Conservation (phyloP, 2,329 filamentous ascomycete species). For the Helicocarpus griseus region DNA sequence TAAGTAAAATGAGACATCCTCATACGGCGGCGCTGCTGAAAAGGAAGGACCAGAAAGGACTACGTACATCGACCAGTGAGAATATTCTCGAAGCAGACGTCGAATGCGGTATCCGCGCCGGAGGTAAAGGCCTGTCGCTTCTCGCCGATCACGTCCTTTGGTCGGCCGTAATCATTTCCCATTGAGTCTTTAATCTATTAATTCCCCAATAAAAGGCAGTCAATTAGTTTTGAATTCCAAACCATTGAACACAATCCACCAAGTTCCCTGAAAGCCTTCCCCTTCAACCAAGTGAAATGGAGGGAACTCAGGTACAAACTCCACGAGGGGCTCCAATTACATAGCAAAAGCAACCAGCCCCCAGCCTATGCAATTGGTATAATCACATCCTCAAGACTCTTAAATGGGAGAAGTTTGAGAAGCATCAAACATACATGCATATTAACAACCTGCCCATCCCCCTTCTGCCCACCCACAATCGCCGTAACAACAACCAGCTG, state of each 20-base stretch:
- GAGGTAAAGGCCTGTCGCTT: conserved; percentile 90
- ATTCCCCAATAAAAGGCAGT: conserved; percentile 3
- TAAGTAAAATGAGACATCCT: not conserved
- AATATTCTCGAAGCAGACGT: conserved; percentile 91
- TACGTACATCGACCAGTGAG: conserved; percentile 55
- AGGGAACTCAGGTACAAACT: too few relatives aligned
- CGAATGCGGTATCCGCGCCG: conserved; percentile 82
- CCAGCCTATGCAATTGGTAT: too few relatives aligned
- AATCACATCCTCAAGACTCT: not conserved
- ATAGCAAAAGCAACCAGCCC: too few relatives aligned
- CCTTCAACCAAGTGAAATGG: too few relatives aligned
- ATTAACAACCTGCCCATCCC: conserved; percentile 87
- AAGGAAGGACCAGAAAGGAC: not conserved
- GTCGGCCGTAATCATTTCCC: conserved; percentile 89
- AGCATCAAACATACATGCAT: conserved; percentile 62
- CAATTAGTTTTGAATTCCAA: not conserved
- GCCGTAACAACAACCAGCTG: conserved; percentile 93
- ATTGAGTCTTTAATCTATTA: conserved; percentile 89
- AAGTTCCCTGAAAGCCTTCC: too few relatives aligned
- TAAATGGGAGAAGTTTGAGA: not conserved
- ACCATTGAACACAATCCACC: not conserved
- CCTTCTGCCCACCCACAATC: conserved; percentile 72
- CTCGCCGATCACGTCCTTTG: conserved; percentile 86
- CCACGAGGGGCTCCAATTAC: too few relatives aligned
- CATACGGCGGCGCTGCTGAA: not conserved